Base-by-base conservation (phyloP, 306 rosid genomes). In the Vigna trinervia region DNA sequence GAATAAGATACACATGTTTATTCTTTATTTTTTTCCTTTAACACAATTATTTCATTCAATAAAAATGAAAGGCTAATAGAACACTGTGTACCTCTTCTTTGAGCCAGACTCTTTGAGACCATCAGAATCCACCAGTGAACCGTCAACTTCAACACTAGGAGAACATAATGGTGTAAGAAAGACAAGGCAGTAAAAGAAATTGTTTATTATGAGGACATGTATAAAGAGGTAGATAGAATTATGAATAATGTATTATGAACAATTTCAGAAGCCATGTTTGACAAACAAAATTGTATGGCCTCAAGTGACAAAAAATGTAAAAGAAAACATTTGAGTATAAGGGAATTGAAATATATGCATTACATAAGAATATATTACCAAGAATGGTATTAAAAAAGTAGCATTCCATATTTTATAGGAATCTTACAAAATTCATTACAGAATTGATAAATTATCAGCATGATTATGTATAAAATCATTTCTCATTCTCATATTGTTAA, bases 131-230 rank as follows among this genome's bases (percentile, higher is more conserved):
- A 88, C 94, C 80, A 89, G 82, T 4, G 92, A 89, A 43, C 90
- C 96, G 82, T 92, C 97, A 75, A 87, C 72, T 76, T 92, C 99
- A 80, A 65, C 87, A 67, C 97, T 92, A 82, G 74, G 71, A 79
- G 75, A 61, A 84, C 60, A 83, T 80, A 77, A 63, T 38, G 64
- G 45, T 41, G 74, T 51, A 77, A 52, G 36, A 11, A 59, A 80
- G 58, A 84, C 83, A 34, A 68, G 32, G 22, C 2, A 53, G 78
- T 47, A 41, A 85, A 77, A 41, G 12, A 67, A 59, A 71, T 14
- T 41, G 19, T 6, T 48, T 48, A 32, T 45, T 12, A 58, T 5
- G 46, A 30, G 17, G 30, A 4, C 14, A 10, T 12, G 26, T 26
- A 4, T 32, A 41, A 53, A 30, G n/a, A 15, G 51, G 50, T 5